Percentiles rank a stretch among this genome's conserved stretches.
Evolutionary conservation across 495 filamentous ascomycete genomes (phyloP).

Genomic region (Cercophora samala): DNA sequence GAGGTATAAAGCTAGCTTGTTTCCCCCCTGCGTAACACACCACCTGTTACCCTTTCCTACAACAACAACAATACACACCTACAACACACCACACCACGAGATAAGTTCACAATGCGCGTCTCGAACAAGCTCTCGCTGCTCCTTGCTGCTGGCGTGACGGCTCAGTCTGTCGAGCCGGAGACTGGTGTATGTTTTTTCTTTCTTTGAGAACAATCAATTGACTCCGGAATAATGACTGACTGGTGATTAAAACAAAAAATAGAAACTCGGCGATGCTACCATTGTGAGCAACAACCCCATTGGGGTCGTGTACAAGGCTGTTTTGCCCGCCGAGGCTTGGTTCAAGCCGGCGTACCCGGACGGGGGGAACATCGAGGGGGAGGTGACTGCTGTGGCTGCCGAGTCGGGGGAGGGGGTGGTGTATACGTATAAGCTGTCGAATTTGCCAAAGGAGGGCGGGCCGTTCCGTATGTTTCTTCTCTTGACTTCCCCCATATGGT

Average conservation of each 20-base stretch:
- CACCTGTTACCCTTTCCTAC: not conserved
- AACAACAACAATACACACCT: not conserved
- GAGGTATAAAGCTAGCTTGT: not conserved
- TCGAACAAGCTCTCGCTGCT: slow-evolving; percentile 25
- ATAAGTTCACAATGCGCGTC: slow-evolving; percentile 33
- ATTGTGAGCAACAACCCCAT: slow-evolving; percentile 60
- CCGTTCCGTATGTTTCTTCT: slow-evolving; percentile 62
- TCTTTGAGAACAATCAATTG: not conserved
- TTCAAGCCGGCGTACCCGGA: slow-evolving; percentile 45
- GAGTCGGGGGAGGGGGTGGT: slow-evolving; percentile 59
- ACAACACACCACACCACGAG: not conserved
- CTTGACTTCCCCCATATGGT: not conserved
- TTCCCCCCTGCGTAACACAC: not conserved
- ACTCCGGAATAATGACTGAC: not conserved
- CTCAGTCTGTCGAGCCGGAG: slow-evolving; percentile 19
- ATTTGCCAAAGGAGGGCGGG: slow-evolving; percentile 62
- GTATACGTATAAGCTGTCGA: slow-evolving; percentile 59
- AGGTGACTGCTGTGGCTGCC: slow-evolving; percentile 52
- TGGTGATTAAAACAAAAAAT: no score
- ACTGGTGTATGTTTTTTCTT: slow-evolving; percentile 23
- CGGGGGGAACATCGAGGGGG: slow-evolving; percentile 59
- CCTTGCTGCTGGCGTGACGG: slow-evolving; percentile 24
- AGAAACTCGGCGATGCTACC: slow-evolving; percentile 53
- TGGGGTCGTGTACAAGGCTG: slow-evolving; percentile 57
- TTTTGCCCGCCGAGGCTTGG: slow-evolving; percentile 52